These are phyloP conservation scores for Apiospora sp. DNA, from an alignment of 2,329 filamentous ascomycete genomes.

Conservation along the genomic window DNA sequence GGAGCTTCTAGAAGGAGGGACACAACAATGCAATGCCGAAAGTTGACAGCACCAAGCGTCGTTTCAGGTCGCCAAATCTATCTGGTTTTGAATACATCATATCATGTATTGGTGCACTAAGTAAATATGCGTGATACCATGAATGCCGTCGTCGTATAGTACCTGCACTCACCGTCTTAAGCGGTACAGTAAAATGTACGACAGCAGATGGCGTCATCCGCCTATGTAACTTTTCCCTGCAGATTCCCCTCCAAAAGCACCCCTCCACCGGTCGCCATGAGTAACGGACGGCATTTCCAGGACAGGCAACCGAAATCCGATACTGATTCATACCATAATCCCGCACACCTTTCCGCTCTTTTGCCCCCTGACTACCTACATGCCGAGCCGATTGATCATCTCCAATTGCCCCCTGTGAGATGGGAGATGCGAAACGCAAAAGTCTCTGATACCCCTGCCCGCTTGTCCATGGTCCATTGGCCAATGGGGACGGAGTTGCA, in stretches of 20 bases:
- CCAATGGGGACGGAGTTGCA: conserved; percentile 19
- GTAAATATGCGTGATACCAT: neutral
- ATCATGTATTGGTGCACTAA: neutral
- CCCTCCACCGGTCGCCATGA: neutral
- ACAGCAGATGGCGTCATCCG: conserved; percentile 15
- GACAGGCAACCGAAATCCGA: neutral
- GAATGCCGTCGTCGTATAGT: neutral
- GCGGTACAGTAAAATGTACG: neutral
- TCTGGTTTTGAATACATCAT: neutral
- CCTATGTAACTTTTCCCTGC: neutral
- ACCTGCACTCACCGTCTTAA: neutral
- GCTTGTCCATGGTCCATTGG: neutral
- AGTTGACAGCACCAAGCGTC: neutral
- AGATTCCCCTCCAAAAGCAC: neutral
- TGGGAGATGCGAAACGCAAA: conserved; percentile 1
- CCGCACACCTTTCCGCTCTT: neutral
- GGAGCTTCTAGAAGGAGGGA: conserved; percentile 20
- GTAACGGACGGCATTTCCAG: conserved; percentile 11
- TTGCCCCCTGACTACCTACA: neutral
- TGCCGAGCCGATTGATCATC: too few species aligned
- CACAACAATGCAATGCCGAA: neutral
- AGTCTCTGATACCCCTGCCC: neutral
- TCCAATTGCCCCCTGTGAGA: too few species aligned
- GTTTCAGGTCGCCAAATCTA: neutral
- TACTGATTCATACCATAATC: neutral